These are phyloP conservation scores for Salix arbutifolia DNA, from an alignment of 345 rosid species.

Conservation along the genomic window DNA sequence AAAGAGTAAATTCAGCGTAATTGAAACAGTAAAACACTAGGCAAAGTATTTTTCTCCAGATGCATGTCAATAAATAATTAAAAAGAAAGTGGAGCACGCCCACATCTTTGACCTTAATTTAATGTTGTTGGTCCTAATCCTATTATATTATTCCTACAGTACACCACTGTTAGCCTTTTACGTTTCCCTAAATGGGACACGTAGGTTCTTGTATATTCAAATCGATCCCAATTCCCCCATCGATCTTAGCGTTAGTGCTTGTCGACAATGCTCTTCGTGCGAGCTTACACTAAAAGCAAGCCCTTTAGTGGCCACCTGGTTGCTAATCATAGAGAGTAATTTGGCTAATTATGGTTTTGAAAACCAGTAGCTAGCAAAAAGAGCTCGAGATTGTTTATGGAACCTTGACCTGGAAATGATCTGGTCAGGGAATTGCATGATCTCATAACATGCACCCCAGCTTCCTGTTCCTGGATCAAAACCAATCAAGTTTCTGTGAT, in stretches of 20 bases:
- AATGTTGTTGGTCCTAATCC: neutral
- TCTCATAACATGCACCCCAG: too few relatives aligned
- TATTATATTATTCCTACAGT: neutral
- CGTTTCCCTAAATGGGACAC: neutral
- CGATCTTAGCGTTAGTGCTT: neutral
- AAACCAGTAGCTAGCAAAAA: too few relatives aligned
- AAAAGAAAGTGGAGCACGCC: neutral
- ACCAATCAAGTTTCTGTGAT: neutral
- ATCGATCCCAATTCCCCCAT: neutral
- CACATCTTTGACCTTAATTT: constrained; percentile 10
- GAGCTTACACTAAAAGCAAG: too few relatives aligned
- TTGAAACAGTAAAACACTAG: too few relatives aligned
- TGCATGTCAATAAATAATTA: neutral
- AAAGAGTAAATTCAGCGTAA: too few relatives aligned
- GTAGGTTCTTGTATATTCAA: neutral
- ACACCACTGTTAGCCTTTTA: neutral
- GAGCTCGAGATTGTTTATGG: too few relatives aligned
- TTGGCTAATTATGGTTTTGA: too few relatives aligned
- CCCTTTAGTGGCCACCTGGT: neutral
- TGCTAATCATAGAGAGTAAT: neutral
- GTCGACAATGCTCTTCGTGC: neutral
- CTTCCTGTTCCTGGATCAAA: neutral
- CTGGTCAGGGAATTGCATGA: too few relatives aligned
- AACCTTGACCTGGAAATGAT: too few relatives aligned
- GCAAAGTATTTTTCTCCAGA: too few relatives aligned